Conservation (phyloP, 495 filamentous ascomycete species). For the Penicillium egyptiacum region DNA sequence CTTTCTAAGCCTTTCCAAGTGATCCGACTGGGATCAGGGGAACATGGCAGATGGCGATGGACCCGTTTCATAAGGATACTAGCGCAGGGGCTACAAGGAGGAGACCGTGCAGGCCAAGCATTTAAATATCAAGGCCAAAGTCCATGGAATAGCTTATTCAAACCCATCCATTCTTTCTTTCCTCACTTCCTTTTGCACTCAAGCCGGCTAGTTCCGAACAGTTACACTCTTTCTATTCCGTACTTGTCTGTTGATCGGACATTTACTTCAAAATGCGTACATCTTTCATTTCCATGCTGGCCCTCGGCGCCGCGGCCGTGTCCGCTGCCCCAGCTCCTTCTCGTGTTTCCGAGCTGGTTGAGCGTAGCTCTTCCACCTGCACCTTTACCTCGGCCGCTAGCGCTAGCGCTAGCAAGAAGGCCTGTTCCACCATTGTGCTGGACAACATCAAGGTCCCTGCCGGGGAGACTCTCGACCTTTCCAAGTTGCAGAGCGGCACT, state of each 20-base stretch:
- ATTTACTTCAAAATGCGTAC: conserved; percentile 23
- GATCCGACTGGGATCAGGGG: neutral
- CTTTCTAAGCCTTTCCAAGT: neutral
- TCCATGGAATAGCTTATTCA: conserved; percentile 6
- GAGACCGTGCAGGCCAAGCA: neutral
- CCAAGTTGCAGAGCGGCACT: conserved; percentile 45
- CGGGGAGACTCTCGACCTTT: conserved; percentile 53
- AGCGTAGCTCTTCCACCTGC: conserved; percentile 39
- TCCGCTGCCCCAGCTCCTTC: conserved; percentile 32
- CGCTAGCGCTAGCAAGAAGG: conserved; percentile 45
- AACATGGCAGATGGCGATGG: neutral
- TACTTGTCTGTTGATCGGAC: conserved; percentile 23
- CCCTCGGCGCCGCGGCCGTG: conserved; percentile 24
- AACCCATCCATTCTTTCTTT: conserved; percentile 8
- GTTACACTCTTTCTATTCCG: conserved; percentile 7
- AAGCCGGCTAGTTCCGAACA: conserved; percentile 1
- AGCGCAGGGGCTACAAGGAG: neutral
- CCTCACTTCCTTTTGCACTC: neutral
- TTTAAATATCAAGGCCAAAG: conserved; percentile 12
- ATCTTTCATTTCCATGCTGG: conserved; percentile 21
- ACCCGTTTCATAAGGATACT: conserved; percentile 4
- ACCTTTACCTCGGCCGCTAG: conserved; percentile 49
- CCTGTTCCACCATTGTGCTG: conserved; percentile 53
- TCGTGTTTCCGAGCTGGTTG: conserved; percentile 24
- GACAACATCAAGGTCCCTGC: conserved; percentile 51